Conservation (phyloP, 768 basidiomycete species). For the Kwoniella europaea region DNA sequence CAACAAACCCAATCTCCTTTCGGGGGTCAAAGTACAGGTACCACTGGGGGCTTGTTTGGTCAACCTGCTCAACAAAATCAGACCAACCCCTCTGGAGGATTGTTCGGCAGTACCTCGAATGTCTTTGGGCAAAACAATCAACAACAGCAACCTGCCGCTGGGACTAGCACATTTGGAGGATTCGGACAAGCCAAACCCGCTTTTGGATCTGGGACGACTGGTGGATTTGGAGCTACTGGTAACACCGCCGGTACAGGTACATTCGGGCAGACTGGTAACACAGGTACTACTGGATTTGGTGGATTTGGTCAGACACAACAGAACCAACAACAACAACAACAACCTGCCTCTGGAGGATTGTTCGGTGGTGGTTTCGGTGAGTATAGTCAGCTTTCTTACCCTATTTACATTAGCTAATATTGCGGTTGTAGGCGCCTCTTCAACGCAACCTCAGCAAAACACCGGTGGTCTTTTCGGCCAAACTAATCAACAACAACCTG, state of each 20-base stretch:
- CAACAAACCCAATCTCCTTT: slow-evolving; percentile 32
- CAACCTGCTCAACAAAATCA: slow-evolving; percentile 56
- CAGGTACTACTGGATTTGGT: slow-evolving; percentile 50
- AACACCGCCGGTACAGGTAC: slow-evolving; percentile 27
- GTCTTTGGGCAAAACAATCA: slow-evolving; percentile 50
- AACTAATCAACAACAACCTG: slow-evolving; percentile 35
- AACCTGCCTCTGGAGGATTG: slow-evolving; percentile 42
- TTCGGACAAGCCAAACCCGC: slow-evolving; percentile 40
- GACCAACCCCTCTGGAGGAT: slow-evolving; percentile 53
- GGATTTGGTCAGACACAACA: slow-evolving; percentile 52
- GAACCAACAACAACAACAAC: slow-evolving; percentile 56
- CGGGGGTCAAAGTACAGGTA: slow-evolving; percentile 13
- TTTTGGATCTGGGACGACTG: slow-evolving; percentile 43
- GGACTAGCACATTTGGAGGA: slow-evolving; percentile 55
- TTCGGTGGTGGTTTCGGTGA: slow-evolving; percentile 45
- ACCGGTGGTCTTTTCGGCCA: slow-evolving; percentile 54
- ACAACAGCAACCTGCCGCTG: slow-evolving; percentile 53
- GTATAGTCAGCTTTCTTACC: not conserved
- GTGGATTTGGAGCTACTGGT: slow-evolving; percentile 22
- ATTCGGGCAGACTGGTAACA: slow-evolving; percentile 45
- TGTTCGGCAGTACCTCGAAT: slow-evolving; percentile 44
- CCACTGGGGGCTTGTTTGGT: slow-evolving; percentile 61
- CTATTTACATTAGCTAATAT: no score
- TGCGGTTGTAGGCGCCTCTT: slow-evolving; percentile 4
- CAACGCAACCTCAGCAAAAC: slow-evolving; percentile 21